Base-by-base conservation (phyloP, 441 rosid genomes). In the Eutrema salsugineum region DNA sequence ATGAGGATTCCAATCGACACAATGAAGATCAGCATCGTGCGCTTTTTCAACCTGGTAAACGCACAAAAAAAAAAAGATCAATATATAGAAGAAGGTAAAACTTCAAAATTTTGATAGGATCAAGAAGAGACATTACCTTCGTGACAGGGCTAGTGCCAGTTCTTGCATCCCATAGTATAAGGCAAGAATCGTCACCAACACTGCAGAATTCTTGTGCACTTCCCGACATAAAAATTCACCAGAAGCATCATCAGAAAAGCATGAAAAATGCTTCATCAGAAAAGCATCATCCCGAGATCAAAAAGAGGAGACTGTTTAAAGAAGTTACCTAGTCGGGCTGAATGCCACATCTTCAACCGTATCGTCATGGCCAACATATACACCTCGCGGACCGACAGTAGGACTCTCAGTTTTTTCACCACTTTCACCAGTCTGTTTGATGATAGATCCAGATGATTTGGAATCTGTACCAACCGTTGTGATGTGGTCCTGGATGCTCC, bases 101-200 rank as follows among this genome's bases (percentile, higher is more conserved):
- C 33, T 56, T 70, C 48, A 32, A 48, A 62, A 8, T 7, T 12
- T 33, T 22, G 14, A 40, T 44, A 66, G 8, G 71, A 49, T 11
- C 49, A 24, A 63, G 43, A 62, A 42, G 28, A 46, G 11, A 61
- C 5, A 27, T 40, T 44, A 93, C 99, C 98, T 96, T 96, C 17
- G 87, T 75, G 57, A 81, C 81, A 22, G 98, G 98, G 79, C 80
- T 79, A 48, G 86, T 74, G 66, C 98, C 98, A 69, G 77, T 77
- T 62, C 97, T 92, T 40, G 96, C 97, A 93, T 93, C 98, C 99
- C 98, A 96, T n/a, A 96, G 75, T 77, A 96, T 93, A 60, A 96
- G 99, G 86, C 99, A 91, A 75, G 98, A 90, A 83, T 96, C 98
- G 79, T 96, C 99, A 70, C 99, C 98, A 42, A 96, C 98, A 42